Evolutionary conservation across 1,284 basidiomycete genomes (phyloP), one percentile per base, ranked within the genome.

Genomic region (Leccinum laetum): DNA sequence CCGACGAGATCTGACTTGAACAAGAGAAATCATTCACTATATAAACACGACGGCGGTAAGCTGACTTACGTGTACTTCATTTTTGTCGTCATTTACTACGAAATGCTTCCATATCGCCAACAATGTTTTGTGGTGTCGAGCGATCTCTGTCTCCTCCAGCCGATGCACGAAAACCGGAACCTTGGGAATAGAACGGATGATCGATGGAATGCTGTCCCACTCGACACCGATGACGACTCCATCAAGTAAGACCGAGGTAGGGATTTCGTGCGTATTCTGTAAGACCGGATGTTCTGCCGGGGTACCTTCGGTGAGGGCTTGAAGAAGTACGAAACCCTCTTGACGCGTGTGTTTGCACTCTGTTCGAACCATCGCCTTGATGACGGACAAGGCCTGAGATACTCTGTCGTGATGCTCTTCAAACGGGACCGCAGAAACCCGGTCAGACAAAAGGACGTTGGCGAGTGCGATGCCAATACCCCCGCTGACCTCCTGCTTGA

Each of bases 141-240:
- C 60, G 9, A 87, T 77, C 67, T 88, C 85, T 11, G 70, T 63
- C 65, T 84, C 82, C 1, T 78, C 75, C 1, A 87, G 77, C 14
- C 73, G 77, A 32, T 77, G 72, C 9, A 85, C 68, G 14, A 70
- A 65, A 4, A 73, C 64, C 7, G 75, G 68, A 49, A 79, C 68
- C 7, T 57, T 64, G 24, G 64, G 69, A 29, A 77, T 71, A n/a
- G 65, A 65, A 14, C 63, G 65, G 18, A 78, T 60, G 18, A 61
- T 61, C 3, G 65, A 55, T 3, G 68, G 65, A 2, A 81, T 70
- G 6, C 35, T 58, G 49, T 70, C 61, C 65, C 68, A 69, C 16
- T 71, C 69, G 0, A 62, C 65, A 14, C 66, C 66, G 39, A 76
- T 59, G 24, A 79, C 65, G 18, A 71, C 69, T 2, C 79, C 77